A percentile compares a stretch with the other conserved stretches of the same genome.
Evolutionary conservation across 768 basidiomycete genomes (phyloP).

Genomic region (Suillus brevipes): DNA sequence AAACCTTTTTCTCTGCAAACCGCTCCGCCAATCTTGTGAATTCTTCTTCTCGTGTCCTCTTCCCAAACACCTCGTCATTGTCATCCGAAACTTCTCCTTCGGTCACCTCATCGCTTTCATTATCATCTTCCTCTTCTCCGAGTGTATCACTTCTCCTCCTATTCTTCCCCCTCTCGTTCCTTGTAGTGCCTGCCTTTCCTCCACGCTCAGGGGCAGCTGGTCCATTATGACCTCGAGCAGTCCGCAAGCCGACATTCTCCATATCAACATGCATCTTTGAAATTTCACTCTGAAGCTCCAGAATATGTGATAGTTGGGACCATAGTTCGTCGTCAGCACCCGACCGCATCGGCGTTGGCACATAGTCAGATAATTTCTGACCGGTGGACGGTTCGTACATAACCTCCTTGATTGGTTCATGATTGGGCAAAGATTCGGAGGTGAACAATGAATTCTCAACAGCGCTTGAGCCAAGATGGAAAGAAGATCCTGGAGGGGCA

Average conservation of each 20-base stretch:
- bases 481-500: not conserved
- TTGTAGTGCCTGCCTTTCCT: constrained; percentile 18
- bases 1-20: constrained; percentile 68
- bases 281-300: constrained; percentile 71
- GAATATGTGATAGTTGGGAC: constrained; percentile 65
- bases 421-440: constrained; percentile 3
- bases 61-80: constrained; percentile 47
- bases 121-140: constrained; percentile 35
- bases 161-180: constrained; percentile 8
- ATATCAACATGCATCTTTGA: constrained; percentile 73
- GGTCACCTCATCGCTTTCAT: constrained; percentile 30
- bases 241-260: constrained; percentile 51
- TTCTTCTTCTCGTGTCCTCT: constrained; percentile 60
- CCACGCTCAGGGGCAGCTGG: constrained; percentile 17
- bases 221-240: constrained; percentile 5
- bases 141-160: constrained; percentile 36
- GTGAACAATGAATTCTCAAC: constrained; percentile 2
- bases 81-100: constrained; percentile 39
- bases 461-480: constrained; percentile 12
- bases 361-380: constrained; percentile 22
- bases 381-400: constrained; percentile 38
- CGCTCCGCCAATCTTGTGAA: constrained; percentile 67
- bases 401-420: constrained; percentile 14
- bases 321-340: constrained; percentile 54
- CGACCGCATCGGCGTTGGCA: constrained; percentile 12